Evolutionary conservation across 2,329 filamentous ascomycete genomes (phyloP), one percentile per base, ranked within the genome.

Genomic region (Metarhizium brunneum): DNA sequence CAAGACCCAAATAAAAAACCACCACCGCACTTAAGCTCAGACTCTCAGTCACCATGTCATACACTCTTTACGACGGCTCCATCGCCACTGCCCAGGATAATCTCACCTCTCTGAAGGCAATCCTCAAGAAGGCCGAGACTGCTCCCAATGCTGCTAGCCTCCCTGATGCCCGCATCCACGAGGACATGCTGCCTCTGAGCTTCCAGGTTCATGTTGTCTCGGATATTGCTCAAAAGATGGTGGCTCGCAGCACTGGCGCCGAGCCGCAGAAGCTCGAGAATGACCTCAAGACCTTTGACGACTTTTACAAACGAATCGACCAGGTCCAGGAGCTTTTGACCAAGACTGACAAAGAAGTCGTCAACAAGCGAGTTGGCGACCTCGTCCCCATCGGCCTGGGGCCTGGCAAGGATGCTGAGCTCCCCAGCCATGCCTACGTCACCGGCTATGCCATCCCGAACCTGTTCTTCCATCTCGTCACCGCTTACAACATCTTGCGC

Each of bases 381-480:
- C 58, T 49, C 4, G 64, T 74, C n/a, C 56, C 59, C 20, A 52
- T 72, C 4, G 64, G 59, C 2, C n/a, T 73, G 6, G 71, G 70
- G 2, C 60, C 64, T 18, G 58, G 59, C 40, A 67, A 64, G 57
- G 58, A 53, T n/a, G 63, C 56, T 36, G 42, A 63, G 45, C 54
- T 70, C 51, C 56, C 60, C 40, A 64, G 60, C 50, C 35, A 60
- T 49, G 67, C 71, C 2, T 86, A 81, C 63, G 63, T 80, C 25
- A 63, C 68, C 45, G 68, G 69, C 3, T 82, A 76, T 65, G 73
- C 69, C 4, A 55, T 83, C 47, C 83, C 84, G 25, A 85, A 87
- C 63, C 68, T 86, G 61, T 85, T 76, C 71, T 88, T 88, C 69
- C 85, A 88, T 64, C 60, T 81, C 14, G 75, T 68, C 3, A 83